phyloP scores from a whole-genome alignment of 495 filamentous ascomycete species.

The Lophiostoma macrostomum region DNA sequence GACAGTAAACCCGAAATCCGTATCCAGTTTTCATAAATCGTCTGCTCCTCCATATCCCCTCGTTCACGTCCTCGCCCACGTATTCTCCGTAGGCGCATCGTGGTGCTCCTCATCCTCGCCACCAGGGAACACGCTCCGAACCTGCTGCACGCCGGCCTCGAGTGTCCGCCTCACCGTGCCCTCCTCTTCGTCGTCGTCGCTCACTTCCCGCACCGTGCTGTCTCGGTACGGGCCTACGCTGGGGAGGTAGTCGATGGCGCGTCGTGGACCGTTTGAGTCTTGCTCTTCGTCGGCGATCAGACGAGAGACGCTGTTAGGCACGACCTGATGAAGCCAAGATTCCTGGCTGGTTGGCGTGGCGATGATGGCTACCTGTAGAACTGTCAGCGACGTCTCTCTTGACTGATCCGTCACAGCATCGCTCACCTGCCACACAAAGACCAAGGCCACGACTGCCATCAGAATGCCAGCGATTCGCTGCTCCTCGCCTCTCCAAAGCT shows the following conservation, averaged over 20 bases:
- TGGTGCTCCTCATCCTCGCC: neutral
- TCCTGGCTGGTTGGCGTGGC: constrained; percentile 2
- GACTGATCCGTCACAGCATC: neutral
- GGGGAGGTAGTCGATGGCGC: constrained; percentile 22
- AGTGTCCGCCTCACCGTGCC: neutral
- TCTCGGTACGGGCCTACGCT: constrained; percentile 15
- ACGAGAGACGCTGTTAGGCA: constrained; percentile 19
- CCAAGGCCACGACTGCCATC: constrained; percentile 34
- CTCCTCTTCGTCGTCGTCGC: constrained; percentile 10
- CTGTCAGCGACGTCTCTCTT: neutral
- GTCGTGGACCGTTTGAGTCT: constrained; percentile 2
- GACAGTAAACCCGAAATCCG: too few relatives aligned
- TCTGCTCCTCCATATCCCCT: too few relatives aligned
- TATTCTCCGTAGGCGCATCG: constrained; percentile 10
- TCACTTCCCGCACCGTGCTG: constrained; percentile 5
- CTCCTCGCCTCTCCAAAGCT: constrained; percentile 37
- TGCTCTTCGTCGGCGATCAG: constrained; percentile 20
- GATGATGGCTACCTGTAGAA: constrained; percentile 22
- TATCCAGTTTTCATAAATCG: too few relatives aligned
- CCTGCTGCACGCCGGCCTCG: neutral
- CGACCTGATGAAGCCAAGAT: constrained; percentile 17
- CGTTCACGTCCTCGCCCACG: constrained; percentile 12
- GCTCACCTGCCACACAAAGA: constrained; percentile 41
- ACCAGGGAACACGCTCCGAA: neutral
- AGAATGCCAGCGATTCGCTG: constrained; percentile 38